phyloP scores from a whole-genome alignment of 129 eudicot genomes.

The Helianthus annuus region HanXRQr2.0-SUNRISE NC_035441.2:164739987-164740486 shows the following conservation, averaged over 20 bases:
- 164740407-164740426: constrained; percentile 12
- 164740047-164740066: background rate
- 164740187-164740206: constrained; percentile 23
- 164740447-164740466: constrained; percentile 34
- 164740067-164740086: background rate
- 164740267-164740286: constrained; percentile 12
- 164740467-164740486: constrained; percentile 34
- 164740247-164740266: background rate
- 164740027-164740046: background rate
- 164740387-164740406: background rate
- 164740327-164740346: constrained; percentile 18
- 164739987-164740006: background rate
- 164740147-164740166: constrained; percentile 24
- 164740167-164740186: constrained; percentile 32
- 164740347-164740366: constrained; percentile 16
- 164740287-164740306: constrained; percentile 24
- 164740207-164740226: constrained; percentile 26
- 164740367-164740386: background rate
- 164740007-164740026: background rate
- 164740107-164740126: background rate
- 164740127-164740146: constrained; percentile 17
- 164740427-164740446: constrained; percentile 1
- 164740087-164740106: background rate
- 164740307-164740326: background rate
- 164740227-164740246: constrained; percentile 31